These are phyloP conservation scores for Melocanna baccifera DNA, from an alignment of 176 grass and related monocot species.

Conservation along the genomic window DNA sequence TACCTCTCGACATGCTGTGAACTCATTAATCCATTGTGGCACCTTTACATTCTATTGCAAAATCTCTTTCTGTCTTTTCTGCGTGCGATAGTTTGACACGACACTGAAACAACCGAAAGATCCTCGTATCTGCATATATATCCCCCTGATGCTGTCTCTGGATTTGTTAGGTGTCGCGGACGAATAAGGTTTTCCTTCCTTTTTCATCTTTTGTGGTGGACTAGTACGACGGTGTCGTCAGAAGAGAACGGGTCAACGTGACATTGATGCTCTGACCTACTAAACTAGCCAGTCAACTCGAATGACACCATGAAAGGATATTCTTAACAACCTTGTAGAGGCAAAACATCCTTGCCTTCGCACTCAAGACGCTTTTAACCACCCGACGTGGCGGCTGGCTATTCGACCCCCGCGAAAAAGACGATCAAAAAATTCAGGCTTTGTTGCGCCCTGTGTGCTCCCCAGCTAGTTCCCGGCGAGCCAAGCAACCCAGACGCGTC, in stretches of 20 bases:
- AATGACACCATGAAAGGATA: neutral
- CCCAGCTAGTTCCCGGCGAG: conserved; percentile 55
- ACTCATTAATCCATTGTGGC: neutral
- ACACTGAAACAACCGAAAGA: neutral
- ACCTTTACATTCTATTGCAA: neutral
- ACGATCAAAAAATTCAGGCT: conserved; percentile 5
- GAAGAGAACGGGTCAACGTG: conserved; percentile 41
- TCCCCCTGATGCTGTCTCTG: neutral
- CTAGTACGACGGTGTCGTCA: neutral
- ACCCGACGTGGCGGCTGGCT: conserved; percentile 28
- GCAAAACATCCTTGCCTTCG: neutral
- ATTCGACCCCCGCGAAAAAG: conserved; percentile 35
- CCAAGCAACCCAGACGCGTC: conserved; percentile 39
- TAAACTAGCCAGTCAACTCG: conserved; percentile 19
- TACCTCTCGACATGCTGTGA: neutral
- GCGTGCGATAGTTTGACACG: neutral
- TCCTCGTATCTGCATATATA: neutral
- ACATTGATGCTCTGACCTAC: conserved; percentile 12
- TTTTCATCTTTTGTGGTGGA: conserved; percentile 15
- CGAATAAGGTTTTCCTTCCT: neutral
- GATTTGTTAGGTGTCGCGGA: neutral
- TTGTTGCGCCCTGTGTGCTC: conserved; percentile 41
- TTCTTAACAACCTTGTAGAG: conserved; percentile 22
- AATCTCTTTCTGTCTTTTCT: neutral
- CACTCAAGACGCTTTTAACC: conserved; percentile 29